Evolutionary conservation across 2,329 filamentous ascomycete species (phyloP).

Genomic region (Colletotrichum theobromicola): DNA sequence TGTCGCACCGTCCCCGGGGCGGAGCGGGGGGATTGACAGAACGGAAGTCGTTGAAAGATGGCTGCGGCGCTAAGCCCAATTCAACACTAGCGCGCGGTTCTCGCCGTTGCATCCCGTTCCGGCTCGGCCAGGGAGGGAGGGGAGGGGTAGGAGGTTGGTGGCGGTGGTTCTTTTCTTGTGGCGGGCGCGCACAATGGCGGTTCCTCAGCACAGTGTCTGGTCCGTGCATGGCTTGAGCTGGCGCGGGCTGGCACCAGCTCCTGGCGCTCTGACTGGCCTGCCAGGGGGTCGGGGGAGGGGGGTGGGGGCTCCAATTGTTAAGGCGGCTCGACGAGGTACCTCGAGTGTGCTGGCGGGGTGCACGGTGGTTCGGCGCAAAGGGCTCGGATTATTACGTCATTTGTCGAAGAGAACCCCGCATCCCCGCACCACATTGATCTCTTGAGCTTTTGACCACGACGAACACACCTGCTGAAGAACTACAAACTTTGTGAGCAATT

Average conservation of each 20-base stretch:
- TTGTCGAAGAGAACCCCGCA: slow-evolving; percentile 1
- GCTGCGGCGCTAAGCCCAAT: background rate
- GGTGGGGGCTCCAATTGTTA: background rate
- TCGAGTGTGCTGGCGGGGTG: background rate
- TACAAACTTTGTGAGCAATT: background rate
- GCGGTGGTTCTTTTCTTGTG: background rate
- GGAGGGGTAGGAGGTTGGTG: background rate
- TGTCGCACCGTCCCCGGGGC: background rate
- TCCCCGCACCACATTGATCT: too few relatives aligned
- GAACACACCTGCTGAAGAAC: background rate
- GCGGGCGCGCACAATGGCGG: background rate
- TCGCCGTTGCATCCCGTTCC: slow-evolving; percentile 24
- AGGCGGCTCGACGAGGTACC: background rate
- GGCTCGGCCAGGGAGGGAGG: slow-evolving; percentile 1
- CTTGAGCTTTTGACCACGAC: background rate
- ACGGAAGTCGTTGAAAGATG: slow-evolving; percentile 20
- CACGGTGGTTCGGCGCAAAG: background rate
- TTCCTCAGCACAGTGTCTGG: background rate
- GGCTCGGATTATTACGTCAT: slow-evolving; percentile 11
- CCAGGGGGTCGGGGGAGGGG: background rate
- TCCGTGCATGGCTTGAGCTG: background rate
- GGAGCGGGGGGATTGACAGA: background rate
- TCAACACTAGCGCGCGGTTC: slow-evolving; percentile 13
- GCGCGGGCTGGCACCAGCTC: background rate
- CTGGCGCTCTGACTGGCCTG: background rate